A percentile compares a stretch with the other conserved stretches of the same genome.
These are phyloP conservation scores for Leucaena leucocephala DNA, from an alignment of 306 rosid species.

Conservation along the genomic window DNA sequence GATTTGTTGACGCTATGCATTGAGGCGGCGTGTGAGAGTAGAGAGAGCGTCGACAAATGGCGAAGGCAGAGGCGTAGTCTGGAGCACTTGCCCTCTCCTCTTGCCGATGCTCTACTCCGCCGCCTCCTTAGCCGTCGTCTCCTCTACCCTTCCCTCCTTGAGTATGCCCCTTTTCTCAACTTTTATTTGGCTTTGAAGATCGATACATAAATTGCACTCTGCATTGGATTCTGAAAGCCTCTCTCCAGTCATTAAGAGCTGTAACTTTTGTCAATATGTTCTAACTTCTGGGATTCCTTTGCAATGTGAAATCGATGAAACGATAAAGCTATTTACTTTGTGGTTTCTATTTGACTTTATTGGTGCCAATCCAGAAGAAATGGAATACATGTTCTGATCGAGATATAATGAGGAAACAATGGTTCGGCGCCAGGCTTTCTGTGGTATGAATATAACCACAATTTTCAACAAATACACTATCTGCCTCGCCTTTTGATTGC, in stretches of 20 bases:
- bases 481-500: background rate
- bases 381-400: background rate
- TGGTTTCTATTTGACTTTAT: background rate
- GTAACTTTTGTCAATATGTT: background rate
- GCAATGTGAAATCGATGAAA: background rate
- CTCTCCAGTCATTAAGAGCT: background rate
- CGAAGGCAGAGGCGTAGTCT: conserved; percentile 65
- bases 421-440: background rate
- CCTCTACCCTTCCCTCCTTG: conserved; percentile 79
- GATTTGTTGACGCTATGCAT: conserved; percentile 47
- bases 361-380: background rate
- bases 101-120: conserved; percentile 78
- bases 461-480: background rate
- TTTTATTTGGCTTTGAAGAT: conserved; percentile 3
- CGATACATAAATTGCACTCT: background rate
- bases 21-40: conserved; percentile 48
- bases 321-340: background rate
- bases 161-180: conserved; percentile 46
- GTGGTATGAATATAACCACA: background rate
- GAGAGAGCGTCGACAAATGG: conserved; percentile 56
- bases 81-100: conserved; percentile 58
- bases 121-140: conserved; percentile 60
- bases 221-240: background rate
- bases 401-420: background rate
- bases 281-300: background rate